Percentiles rank a stretch among this genome's conserved stretches.
Evolutionary conservation across 2,329 filamentous ascomycete genomes (phyloP).

Genomic region (Botryotinia calthae): DNA sequence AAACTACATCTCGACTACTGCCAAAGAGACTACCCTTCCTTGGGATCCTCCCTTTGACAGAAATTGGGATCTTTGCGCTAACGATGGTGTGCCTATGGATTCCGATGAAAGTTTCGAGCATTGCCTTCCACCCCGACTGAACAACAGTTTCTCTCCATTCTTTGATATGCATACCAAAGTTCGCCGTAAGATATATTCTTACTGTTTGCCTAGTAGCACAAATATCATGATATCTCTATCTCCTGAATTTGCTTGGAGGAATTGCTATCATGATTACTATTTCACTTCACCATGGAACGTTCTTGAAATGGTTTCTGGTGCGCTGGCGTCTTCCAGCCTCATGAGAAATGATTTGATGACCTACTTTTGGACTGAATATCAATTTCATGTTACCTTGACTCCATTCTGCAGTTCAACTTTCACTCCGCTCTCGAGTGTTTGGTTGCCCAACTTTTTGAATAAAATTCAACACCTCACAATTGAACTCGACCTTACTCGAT

Average conservation of each 20-base stretch:
- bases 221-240: slow-evolving; percentile 32
- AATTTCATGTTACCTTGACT: slow-evolving; percentile 37
- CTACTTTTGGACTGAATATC: slow-evolving; percentile 38
- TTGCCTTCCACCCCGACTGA: background rate
- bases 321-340: slow-evolving; percentile 24
- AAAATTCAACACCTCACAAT: slow-evolving; percentile 35
- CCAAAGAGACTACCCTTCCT: slow-evolving; percentile 11
- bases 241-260: slow-evolving; percentile 30
- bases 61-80: slow-evolving; percentile 25
- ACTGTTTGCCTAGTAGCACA: slow-evolving; percentile 30
- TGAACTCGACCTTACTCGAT: slow-evolving; percentile 37
- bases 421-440: slow-evolving; percentile 34
- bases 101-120: background rate
- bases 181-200: slow-evolving; percentile 32
- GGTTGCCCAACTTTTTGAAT: slow-evolving; percentile 30
- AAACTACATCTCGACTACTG: background rate
- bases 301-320: slow-evolving; percentile 30
- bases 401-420: slow-evolving; percentile 30
- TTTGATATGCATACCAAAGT: slow-evolving; percentile 27
- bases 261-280: slow-evolving; percentile 29
- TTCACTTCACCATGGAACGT: slow-evolving; percentile 34
- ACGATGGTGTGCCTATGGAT: background rate
- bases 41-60: slow-evolving; percentile 20
- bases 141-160: slow-evolving; percentile 15
- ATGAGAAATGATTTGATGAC: slow-evolving; percentile 35